Evolutionary conservation across 352 stramenopile genomes (phyloP), one percentile per base, ranked within the genome.

Genomic region (Peronospora destructor): DNA sequence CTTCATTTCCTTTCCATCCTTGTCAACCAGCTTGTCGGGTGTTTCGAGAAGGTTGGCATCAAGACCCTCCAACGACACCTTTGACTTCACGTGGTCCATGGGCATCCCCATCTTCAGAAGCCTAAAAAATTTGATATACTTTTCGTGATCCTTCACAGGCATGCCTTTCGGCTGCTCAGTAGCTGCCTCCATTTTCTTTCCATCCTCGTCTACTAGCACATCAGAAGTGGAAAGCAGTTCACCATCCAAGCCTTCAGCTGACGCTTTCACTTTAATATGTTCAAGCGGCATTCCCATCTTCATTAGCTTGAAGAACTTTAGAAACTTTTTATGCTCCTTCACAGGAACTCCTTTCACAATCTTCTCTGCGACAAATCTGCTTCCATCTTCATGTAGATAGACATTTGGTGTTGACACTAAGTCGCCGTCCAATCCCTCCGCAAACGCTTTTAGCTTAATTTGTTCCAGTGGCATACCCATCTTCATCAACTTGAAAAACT

Each of bases 101-200:
- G 75, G 84, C 73, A 94, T 87, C 0, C 80, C 78, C 76, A 94
- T 90, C 30, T 85, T 87, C 40, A 91, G 33, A 66, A 98, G 90
- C 53, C 96, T 97, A 59, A 97, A 97, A 51, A 97, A 97, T 63
- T 97, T 97, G 13, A 62, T 70, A 58, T 94, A 97, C 39, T 88
- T 86, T 12, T 85, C 82, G 59, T 97, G 85, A 5, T 97, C 85
- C 50, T 96, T 85, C 29, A 83, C 74, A 3, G 66, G 59, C 16
- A 35, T 65, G 0, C 73, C 68, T 45, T 61, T 76, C 2, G 53
- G 48, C n/a, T 61, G 35, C 30, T 54, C 47, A 10, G 25, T 33
- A 26, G 44, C 46, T 11, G 23, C 51, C 11, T 49, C 42, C n/a
- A 68, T 41, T 39, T 65, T 61, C 45, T 74, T 75, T 10, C 75